Conservation (phyloP, 169 alveolate species). For the Gregarina niphandrodes region DNA sequence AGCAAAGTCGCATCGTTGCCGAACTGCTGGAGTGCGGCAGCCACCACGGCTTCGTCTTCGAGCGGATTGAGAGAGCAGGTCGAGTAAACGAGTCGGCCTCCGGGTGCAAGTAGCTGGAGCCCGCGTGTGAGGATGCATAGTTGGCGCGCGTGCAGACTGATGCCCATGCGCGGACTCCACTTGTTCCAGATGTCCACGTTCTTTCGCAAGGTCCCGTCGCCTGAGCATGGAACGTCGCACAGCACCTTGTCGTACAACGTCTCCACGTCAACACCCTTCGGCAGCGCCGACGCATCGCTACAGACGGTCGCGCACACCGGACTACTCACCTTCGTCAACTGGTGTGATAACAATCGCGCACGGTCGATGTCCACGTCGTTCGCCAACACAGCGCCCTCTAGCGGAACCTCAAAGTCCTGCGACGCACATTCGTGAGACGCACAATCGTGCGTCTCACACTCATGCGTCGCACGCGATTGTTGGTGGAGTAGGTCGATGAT, state of each 20-base stretch:
- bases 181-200: slow-evolving; percentile 55
- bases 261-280: too few species aligned
- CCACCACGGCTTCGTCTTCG: slow-evolving; percentile 73
- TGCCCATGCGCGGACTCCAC: slow-evolving; percentile 55
- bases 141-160: slow-evolving; percentile 45
- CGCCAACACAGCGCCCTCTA: slow-evolving; percentile 62
- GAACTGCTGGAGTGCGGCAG: too few species aligned
- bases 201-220: slow-evolving; percentile 81
- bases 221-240: slow-evolving; percentile 84
- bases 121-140: slow-evolving; percentile 29
- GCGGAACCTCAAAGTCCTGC: too few species aligned
- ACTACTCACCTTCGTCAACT: too few species aligned
- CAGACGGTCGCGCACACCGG: too few species aligned
- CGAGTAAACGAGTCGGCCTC: slow-evolving; percentile 55
- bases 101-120: slow-evolving; percentile 40
- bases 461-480: too few species aligned
- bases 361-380: slow-evolving; percentile 69
- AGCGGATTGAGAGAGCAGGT: slow-evolving; percentile 70
- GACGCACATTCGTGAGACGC: too few species aligned
- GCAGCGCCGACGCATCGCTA: too few species aligned
- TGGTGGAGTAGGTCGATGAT: slow-evolving; percentile 33
- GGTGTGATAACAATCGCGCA: slow-evolving; percentile 59
- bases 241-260: slow-evolving; percentile 49
- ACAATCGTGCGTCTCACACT: too few species aligned
- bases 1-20: too few species aligned